Evolutionary conservation across 176 grass and related monocot genomes (phyloP).

Genomic region (Oryza nivara): DNA sequence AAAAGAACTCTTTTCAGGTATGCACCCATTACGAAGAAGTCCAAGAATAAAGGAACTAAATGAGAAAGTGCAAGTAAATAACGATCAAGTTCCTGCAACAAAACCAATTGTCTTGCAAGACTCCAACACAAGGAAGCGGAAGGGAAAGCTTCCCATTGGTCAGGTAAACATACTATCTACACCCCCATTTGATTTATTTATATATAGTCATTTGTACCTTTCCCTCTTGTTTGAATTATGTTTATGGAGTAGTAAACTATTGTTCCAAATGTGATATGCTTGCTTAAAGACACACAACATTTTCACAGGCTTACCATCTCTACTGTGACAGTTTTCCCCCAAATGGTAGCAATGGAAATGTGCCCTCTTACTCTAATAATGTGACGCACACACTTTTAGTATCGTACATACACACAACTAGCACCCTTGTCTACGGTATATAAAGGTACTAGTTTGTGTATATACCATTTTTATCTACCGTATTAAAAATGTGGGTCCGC

Average conservation of each 20-base stretch:
- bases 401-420: not conserved
- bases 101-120: not conserved
- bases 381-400: not conserved
- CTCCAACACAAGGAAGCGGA: not conserved
- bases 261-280: not conserved
- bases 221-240: not conserved
- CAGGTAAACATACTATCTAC: not conserved
- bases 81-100: not conserved
- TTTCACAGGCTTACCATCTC: not conserved
- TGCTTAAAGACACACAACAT: not conserved
- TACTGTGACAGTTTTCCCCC: not conserved
- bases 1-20: not conserved
- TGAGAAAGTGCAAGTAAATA: not conserved
- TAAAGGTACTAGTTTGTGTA: no score
- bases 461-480: not conserved
- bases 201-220: not conserved
- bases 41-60: not conserved
- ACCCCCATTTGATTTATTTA: not conserved
- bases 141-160: not conserved
- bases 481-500: not conserved
- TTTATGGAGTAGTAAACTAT: not conserved
- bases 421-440: no score
- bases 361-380: not conserved
- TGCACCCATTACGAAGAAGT: not conserved
- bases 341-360: not conserved